These are phyloP conservation scores for Amphicarpaea edgeworthii DNA, from an alignment of 306 rosid species.

Conservation along the genomic window DNA sequence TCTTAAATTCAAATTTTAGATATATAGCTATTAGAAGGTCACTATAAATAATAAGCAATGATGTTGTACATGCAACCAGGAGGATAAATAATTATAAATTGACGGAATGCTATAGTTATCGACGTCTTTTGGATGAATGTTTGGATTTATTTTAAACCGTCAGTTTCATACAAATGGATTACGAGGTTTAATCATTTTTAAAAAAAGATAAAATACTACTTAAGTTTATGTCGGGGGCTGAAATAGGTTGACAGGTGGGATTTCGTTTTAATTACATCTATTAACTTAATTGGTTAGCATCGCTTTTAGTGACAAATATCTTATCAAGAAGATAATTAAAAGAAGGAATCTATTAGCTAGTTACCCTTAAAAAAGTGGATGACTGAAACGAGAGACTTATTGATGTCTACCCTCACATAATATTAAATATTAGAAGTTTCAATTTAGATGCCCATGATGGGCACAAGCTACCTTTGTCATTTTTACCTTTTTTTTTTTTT, in stretches of 20 bases:
- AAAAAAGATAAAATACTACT: background rate
- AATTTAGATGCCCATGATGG: conserved; percentile 52
- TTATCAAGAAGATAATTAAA: conserved; percentile 39
- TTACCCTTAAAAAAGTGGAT: conserved; percentile 43
- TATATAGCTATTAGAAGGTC: background rate
- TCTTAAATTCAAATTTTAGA: background rate
- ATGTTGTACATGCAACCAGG: background rate
- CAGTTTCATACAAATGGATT: background rate
- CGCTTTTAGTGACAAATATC: conserved; percentile 40
- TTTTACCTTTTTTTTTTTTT: background rate
- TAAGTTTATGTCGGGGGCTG: background rate
- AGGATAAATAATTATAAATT: background rate
- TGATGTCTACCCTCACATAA: conserved; percentile 5
- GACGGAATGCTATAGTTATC: background rate
- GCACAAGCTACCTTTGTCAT: conserved; percentile 46
- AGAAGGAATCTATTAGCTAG: conserved; percentile 41
- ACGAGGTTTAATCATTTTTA: background rate
- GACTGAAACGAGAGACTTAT: conserved; percentile 4
- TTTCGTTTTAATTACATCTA: conserved; percentile 38
- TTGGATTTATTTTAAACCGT: background rate
- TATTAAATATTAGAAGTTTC: conserved; percentile 45
- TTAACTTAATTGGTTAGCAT: conserved; percentile 34
- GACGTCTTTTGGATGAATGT: background rate
- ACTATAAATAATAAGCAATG: background rate
- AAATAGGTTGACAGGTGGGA: conserved; percentile 24